These are phyloP conservation scores for Alternaria panax DNA, from an alignment of 2,329 filamentous ascomycete genomes.

Conservation along the genomic window DNA sequence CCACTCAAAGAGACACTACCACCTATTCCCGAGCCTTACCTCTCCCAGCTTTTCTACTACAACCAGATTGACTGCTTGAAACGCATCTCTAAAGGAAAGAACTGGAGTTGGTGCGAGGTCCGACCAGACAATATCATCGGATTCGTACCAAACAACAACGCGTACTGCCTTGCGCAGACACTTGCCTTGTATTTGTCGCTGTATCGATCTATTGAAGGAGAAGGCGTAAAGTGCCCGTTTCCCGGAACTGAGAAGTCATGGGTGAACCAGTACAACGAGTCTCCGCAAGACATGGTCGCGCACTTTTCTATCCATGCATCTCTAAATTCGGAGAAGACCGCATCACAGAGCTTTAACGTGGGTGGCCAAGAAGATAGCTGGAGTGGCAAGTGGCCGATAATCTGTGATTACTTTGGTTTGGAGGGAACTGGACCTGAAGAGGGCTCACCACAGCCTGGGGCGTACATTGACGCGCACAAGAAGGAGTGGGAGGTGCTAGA, in stretches of 20 bases:
- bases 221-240: constrained; percentile 50
- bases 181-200: constrained; percentile 51
- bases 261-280: constrained; percentile 50
- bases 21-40: constrained; percentile 46
- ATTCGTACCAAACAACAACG: constrained; percentile 53
- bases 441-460: constrained; percentile 37
- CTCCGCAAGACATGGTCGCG: constrained; percentile 53
- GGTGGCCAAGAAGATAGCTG: constrained; percentile 53
- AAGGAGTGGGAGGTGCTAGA: constrained; percentile 41
- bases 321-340: constrained; percentile 51
- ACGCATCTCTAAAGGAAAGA: constrained; percentile 47
- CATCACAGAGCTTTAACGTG: constrained; percentile 53
- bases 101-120: constrained; percentile 53
- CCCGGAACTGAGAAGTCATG: constrained; percentile 51
- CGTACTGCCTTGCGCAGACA: constrained; percentile 49
- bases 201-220: constrained; percentile 49
- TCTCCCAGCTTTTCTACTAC: constrained; percentile 52
- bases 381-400: constrained; percentile 56
- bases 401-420: constrained; percentile 57
- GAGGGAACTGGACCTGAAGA: constrained; percentile 49
- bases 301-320: constrained; percentile 54
- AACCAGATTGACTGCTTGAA: constrained; percentile 52
- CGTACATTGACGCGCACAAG: constrained; percentile 38
- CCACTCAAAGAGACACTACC: constrained; percentile 41
- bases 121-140: constrained; percentile 54